phyloP scores from a whole-genome alignment of 371 early-diverging fungal species.

The Parasitella parasitica region DNA sequence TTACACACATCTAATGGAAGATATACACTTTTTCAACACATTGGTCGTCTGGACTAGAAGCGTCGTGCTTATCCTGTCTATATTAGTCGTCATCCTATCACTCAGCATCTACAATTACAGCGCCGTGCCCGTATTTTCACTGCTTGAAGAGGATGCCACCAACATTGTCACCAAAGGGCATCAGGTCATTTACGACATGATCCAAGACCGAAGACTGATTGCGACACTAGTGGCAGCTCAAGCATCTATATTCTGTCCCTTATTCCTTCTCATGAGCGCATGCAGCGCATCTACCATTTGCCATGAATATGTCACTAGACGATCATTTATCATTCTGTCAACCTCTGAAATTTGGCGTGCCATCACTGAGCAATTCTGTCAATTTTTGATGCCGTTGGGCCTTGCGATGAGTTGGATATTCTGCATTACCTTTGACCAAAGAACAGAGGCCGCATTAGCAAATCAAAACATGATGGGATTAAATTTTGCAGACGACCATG shows the following conservation, averaged over 20 bases:
- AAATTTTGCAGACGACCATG: background rate
- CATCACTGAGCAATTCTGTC: slow-evolving; percentile 27
- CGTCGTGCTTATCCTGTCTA: slow-evolving; percentile 7
- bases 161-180: background rate
- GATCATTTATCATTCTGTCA: background rate
- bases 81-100: slow-evolving; percentile 14
- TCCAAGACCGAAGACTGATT: slow-evolving; percentile 41
- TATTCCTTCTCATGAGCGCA: slow-evolving; percentile 14
- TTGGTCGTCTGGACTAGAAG: slow-evolving; percentile 16
- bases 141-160: background rate
- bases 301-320: background rate
- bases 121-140: slow-evolving; percentile 9
- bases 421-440: slow-evolving; percentile 37
- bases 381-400: slow-evolving; percentile 42
- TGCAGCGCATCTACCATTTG: background rate
- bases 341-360: slow-evolving; percentile 1
- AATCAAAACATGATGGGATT: background rate
- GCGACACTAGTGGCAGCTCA: slow-evolving; percentile 47
- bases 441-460: background rate
- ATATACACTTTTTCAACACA: background rate
- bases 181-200: slow-evolving; percentile 12
- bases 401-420: slow-evolving; percentile 43
- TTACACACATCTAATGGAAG: background rate
- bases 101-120: slow-evolving; percentile 10
- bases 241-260: slow-evolving; percentile 43